A percentile compares a stretch with the other conserved stretches of the same genome.
phyloP scores from a whole-genome alignment of 2,329 filamentous ascomycete genomes.

The Epichloe amarillans region DNA sequence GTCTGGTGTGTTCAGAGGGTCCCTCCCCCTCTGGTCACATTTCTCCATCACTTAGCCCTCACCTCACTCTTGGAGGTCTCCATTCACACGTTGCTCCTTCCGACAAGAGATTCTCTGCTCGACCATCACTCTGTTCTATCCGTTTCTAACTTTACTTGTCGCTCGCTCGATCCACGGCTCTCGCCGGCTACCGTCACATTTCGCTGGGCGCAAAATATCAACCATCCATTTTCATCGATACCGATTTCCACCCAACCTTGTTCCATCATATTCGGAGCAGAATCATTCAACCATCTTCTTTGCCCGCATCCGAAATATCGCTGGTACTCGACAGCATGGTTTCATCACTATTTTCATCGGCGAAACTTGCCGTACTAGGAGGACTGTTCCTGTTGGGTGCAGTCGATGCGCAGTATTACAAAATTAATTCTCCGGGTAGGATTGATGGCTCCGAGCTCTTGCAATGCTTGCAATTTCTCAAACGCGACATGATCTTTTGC shows the following conservation, averaged over 20 bases:
- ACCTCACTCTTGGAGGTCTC: neutral
- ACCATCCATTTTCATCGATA: neutral
- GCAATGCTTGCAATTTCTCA: neutral
- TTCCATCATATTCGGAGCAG: neutral
- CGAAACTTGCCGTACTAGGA: constrained; percentile 2
- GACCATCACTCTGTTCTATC: neutral
- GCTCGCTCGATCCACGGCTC: neutral
- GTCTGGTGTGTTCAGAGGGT: neutral
- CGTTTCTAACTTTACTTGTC: neutral
- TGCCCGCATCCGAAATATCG: neutral
- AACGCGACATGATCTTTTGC: neutral
- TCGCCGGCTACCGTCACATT: neutral
- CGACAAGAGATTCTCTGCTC: neutral
- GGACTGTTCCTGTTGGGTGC: constrained; percentile 1
- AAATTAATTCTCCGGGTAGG: constrained; percentile 19
- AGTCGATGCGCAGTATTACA: constrained; percentile 16
- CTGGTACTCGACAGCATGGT: neutral
- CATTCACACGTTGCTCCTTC: neutral
- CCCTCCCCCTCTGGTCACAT: neutral
- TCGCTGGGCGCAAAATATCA: neutral
- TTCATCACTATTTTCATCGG: neutral
- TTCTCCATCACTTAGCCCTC: neutral
- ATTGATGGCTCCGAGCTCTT: neutral
- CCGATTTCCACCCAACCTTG: neutral
- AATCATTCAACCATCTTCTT: neutral